phyloP scores from a whole-genome alignment of 352 stramenopile genomes.

The Paralagenidium karlingii region DNA sequence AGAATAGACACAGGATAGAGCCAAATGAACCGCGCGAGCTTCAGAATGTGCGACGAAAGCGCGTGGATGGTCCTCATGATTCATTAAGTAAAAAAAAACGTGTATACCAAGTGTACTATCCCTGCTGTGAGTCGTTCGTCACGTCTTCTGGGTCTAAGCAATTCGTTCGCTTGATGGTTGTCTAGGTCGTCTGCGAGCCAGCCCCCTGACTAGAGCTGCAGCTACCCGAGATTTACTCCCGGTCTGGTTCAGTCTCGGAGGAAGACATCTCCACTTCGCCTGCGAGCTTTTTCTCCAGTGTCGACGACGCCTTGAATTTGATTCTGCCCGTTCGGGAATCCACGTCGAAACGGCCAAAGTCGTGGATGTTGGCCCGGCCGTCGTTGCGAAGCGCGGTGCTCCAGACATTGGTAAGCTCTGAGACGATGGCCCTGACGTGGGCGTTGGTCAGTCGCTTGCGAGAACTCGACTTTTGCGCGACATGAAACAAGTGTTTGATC shows the following conservation, averaged over 20 bases:
- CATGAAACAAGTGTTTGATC: slow-evolving; percentile 30
- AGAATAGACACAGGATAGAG: too few species aligned
- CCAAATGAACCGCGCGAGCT: too few species aligned
- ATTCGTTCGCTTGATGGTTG: too few species aligned
- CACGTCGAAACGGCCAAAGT: slow-evolving; percentile 27
- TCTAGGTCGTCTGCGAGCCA: too few species aligned
- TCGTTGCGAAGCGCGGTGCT: slow-evolving; percentile 28
- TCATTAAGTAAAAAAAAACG: too few species aligned
- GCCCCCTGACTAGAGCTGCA: too few species aligned
- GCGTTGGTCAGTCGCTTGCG: slow-evolving; percentile 25
- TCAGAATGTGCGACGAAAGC: too few species aligned
- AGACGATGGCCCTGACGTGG: slow-evolving; percentile 24
- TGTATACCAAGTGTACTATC: too few species aligned
- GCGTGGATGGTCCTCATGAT: too few species aligned
- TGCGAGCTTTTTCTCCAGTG: slow-evolving; percentile 18
- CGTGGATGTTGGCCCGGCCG: slow-evolving; percentile 18
- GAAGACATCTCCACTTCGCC: slow-evolving; percentile 30
- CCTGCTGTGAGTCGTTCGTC: too few species aligned
- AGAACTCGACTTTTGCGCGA: slow-evolving; percentile 15
- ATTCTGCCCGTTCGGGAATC: slow-evolving; percentile 28
- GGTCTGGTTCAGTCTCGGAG: neutral
- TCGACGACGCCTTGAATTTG: slow-evolving; percentile 27
- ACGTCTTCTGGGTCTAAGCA: too few species aligned
- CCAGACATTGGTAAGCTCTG: slow-evolving; percentile 25
- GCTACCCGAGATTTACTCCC: too few species aligned